Base-by-base conservation (phyloP, 495 filamentous ascomycete species). In the Astrothelium subdiscretum region DNA sequence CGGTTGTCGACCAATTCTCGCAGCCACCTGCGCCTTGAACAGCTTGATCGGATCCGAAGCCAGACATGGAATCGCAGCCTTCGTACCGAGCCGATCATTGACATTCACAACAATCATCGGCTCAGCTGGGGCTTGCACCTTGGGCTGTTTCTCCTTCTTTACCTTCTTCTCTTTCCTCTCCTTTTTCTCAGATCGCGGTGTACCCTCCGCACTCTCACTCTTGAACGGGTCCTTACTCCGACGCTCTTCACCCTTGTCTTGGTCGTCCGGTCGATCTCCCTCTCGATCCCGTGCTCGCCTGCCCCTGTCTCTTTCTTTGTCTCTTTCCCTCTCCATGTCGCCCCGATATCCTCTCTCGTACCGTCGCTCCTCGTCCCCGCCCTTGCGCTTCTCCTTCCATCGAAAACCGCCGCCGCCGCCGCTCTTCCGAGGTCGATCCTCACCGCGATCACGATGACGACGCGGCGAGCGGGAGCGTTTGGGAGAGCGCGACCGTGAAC, bases 81-180 rank as follows among this genome's bases (percentile, higher is more conserved):
- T 95, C 12, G 91, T 95, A 22, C 91, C 91, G 26, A 97, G 77
- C 29, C 92, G 83, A 75, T 97, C 92, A 70, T 97, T 96, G 66
- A 97, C 87, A 68, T 90, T 82, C 18, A 97, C 91, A 26, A 94
- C 82, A 60, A 96, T 97, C 87, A 95, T 92, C 32, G 86, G 86
- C 70, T 92, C 89, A 26, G 73, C 62, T 0, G 66, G 63, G n/a
- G 74, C 69, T 10, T 74, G 63, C 10, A 71, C 69, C 63, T 63
- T 64, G 26, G 43, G 59, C 43, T 54, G 57, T 61, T 71, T 65
- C 24, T 40, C 22, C 31, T 64, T 62, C 44, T 59, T 65, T 58
- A 18, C 42, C 59, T 51, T 62, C 59, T 54, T 58, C n/a, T 44
- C 35, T n/a, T 43, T 57, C 24, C 24, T 48, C 5, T 59, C 61